phyloP scores from a whole-genome alignment of 1,284 basidiomycete genomes.

The Tilletia horrida region DNA sequence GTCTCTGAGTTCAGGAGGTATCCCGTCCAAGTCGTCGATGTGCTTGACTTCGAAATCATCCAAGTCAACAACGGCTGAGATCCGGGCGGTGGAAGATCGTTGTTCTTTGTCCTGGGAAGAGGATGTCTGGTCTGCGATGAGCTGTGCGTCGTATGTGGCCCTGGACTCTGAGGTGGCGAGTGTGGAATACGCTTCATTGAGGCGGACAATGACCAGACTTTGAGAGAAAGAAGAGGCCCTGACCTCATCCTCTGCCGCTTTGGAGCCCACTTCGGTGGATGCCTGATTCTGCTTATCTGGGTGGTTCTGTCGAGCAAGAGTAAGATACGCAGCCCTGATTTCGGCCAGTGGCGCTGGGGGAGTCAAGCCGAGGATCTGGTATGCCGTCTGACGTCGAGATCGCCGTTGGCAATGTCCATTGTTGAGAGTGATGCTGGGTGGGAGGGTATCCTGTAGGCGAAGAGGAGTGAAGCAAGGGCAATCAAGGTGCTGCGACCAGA shows the following conservation, averaged over 20 bases:
- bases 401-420: slow-evolving; percentile 3
- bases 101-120: background rate
- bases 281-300: background rate
- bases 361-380: slow-evolving; percentile 1
- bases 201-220: background rate
- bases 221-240: background rate
- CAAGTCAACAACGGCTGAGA: slow-evolving; percentile 7
- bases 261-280: background rate
- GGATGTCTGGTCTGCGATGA: background rate
- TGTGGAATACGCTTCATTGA: slow-evolving; percentile 10
- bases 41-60: slow-evolving; percentile 14
- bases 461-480: too few relatives aligned
- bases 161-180: background rate
- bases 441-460: too few relatives aligned
- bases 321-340: background rate
- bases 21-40: background rate
- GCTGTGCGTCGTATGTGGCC: slow-evolving; percentile 1
- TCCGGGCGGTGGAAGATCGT: background rate
- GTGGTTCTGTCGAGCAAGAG: slow-evolving; percentile 4
- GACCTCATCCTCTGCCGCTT: background rate
- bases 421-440: too few relatives aligned
- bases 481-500: too few relatives aligned
- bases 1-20: too few relatives aligned
- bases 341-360: background rate
- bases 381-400: slow-evolving; percentile 7